Base-by-base conservation (phyloP, 192 early-diverging fungal species). In the Funneliformis mosseae region DNA sequence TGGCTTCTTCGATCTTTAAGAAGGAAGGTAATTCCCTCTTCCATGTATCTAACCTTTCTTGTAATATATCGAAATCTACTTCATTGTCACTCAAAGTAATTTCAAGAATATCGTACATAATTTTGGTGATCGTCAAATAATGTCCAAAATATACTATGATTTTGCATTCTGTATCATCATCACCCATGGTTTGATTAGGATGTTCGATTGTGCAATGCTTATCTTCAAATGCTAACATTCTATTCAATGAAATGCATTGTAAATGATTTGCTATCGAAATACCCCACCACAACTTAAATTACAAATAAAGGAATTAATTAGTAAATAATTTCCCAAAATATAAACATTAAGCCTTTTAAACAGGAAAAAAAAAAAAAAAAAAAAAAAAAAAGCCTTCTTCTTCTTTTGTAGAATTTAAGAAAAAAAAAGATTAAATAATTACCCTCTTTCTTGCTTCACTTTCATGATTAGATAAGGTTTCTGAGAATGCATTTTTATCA, bases 101-200 rank as follows among this genome's bases (percentile, higher is more conserved):
- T 77, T 77, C 76, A 5, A 77, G 11, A 43, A 77, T 46, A 16
- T 77, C 61, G 45, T 77, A 77, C 27, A 63, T 77, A 14, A 77
- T 77, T 18, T 77, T 46, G 2, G 62, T 45, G n/a, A 77, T 77
- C 10, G 8, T 64, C 18, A 64, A 41, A 66, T 77, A 77, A 1
- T 14, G 6, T 10, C 39, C 7, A 42, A 64, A 77, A 77, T 77
- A 77, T 21, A 9, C 41, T 14, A 21, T 77, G 18, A 64, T 64
- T 64, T 77, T 45, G 25, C 2, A 28, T 63, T 77, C 76, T 0
- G 16, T 45, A 1, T 64, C 76, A 21, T 77, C 76, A n/a, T 33
- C 25, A 21, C 8, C 59, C 1, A 12, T 41, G 5, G 9, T 16
- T 12, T 33, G 11, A 64, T 77, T 23, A 5, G 74, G 55, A 28